These are phyloP conservation scores for Diaporthe sp. DNA, from an alignment of 2,329 filamentous ascomycete species.

Conservation along the genomic window DNA sequence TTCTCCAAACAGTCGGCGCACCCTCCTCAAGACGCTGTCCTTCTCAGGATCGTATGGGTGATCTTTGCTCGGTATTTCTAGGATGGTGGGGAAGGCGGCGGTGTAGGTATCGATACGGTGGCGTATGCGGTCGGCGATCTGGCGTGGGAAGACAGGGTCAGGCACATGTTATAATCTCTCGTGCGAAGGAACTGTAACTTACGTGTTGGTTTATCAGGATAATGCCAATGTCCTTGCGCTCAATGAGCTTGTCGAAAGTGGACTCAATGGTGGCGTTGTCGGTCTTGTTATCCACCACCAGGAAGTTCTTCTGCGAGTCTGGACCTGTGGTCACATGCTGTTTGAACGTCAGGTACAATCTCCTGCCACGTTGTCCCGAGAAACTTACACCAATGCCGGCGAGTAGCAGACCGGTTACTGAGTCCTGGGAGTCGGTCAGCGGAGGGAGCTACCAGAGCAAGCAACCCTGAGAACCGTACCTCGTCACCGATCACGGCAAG, in stretches of 20 bases:
- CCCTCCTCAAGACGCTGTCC: constrained; percentile 94
- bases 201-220: constrained; percentile 98
- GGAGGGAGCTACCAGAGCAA: neutral
- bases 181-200: constrained; percentile 49
- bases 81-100: constrained; percentile 93
- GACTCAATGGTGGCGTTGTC: constrained; percentile 89
- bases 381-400: constrained; percentile 88
- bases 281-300: constrained; percentile 95
- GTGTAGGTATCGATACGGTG: constrained; percentile 92
- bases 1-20: constrained; percentile 78
- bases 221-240: constrained; percentile 97
- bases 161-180: neutral
- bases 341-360: constrained; percentile 36
- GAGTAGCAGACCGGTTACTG: constrained; percentile 93
- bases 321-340: constrained; percentile 93
- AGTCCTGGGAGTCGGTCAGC: constrained; percentile 75
- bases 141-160: constrained; percentile 23
- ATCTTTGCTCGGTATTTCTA: constrained; percentile 99
- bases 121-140: constrained; percentile 96
- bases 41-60: constrained; percentile 99
- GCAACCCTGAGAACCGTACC: constrained; percentile 61
- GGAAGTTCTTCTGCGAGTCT: constrained; percentile 96
- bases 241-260: constrained; percentile 89
- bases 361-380: neutral
- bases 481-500: constrained; percentile 98